These are phyloP conservation scores for Basidiobolus meristosporus DNA, from an alignment of 371 early-diverging fungal species.

Conservation along the genomic window DNA sequence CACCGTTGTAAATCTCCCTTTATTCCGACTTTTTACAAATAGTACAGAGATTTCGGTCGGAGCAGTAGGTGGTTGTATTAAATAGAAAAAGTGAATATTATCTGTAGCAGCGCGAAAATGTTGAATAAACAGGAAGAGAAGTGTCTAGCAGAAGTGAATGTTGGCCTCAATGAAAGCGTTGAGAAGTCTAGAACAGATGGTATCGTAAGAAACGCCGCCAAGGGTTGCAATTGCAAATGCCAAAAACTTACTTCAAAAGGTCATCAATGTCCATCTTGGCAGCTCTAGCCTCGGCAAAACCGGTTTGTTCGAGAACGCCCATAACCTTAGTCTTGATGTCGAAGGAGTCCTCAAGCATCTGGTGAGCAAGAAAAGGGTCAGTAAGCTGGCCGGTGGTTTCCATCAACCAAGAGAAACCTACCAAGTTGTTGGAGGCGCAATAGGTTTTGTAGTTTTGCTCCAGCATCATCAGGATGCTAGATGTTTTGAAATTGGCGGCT, in stretches of 20 bases:
- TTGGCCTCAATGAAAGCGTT: too few relatives aligned
- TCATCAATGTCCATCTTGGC: slow-evolving; percentile 86
- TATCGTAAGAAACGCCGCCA: too few relatives aligned
- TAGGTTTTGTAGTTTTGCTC: slow-evolving; percentile 89
- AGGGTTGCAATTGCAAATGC: slow-evolving; percentile 1
- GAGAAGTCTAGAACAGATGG: too few relatives aligned
- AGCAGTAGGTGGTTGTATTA: too few relatives aligned
- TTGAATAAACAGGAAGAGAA: too few relatives aligned
- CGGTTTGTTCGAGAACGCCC: slow-evolving; percentile 39
- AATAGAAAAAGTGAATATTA: too few relatives aligned
- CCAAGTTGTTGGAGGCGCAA: slow-evolving; percentile 52
- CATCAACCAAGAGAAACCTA: neutral
- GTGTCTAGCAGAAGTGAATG: too few relatives aligned
- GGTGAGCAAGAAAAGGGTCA: neutral
- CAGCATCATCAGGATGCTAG: slow-evolving; percentile 65
- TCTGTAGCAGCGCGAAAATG: too few relatives aligned
- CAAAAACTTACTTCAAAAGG: slow-evolving; percentile 44
- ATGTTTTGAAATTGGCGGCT: slow-evolving; percentile 79
- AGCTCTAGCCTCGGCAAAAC: slow-evolving; percentile 62
- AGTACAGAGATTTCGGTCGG: too few relatives aligned
- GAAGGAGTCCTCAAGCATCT: slow-evolving; percentile 68
- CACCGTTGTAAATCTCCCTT: too few relatives aligned
- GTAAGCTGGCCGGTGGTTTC: neutral
- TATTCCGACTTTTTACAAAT: too few relatives aligned
- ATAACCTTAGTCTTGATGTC: slow-evolving; percentile 61